Evolutionary conservation across 768 basidiomycete species (phyloP).

Genomic region (Mrakia frigida): DNA sequence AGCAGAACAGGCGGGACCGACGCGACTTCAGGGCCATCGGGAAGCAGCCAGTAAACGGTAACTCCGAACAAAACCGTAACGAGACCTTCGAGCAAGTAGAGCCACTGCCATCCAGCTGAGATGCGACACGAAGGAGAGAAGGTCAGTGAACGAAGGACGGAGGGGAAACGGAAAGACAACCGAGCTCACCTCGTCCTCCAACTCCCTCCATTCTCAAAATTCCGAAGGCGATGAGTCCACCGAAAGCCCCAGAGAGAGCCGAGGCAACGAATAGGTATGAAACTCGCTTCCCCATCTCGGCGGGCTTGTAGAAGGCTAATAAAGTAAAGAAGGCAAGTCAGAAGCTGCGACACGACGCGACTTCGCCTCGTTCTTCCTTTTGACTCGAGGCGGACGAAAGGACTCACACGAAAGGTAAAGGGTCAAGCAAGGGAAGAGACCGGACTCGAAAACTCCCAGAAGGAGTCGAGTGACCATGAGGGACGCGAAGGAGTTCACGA

Average conservation of each 20-base stretch:
- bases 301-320: conserved; percentile 7
- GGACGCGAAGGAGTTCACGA: conserved; percentile 17
- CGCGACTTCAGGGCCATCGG: conserved; percentile 35
- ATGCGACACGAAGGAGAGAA: conserved; percentile 22
- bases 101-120: conserved; percentile 26
- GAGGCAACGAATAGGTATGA: conserved; percentile 35
- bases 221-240: conserved; percentile 60
- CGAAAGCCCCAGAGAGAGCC: conserved; percentile 27
- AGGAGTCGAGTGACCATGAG: conserved; percentile 31
- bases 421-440: conserved; percentile 33
- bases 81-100: conserved; percentile 36
- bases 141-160: neutral
- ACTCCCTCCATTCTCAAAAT: conserved; percentile 59
- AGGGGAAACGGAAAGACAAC: neutral
- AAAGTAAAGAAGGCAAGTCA: neutral
- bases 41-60: conserved; percentile 34
- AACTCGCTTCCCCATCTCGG: conserved; percentile 31
- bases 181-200: neutral
- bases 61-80: conserved; percentile 35
- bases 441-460: conserved; percentile 35
- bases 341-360: neutral
- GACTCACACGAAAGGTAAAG: conserved; percentile 6
- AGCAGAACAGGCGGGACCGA: too few species aligned
- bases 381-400: neutral
- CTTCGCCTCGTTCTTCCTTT: neutral